Conservation (phyloP, 805 yeast genomes). For the Phaffomyces opuntiae region DNA sequence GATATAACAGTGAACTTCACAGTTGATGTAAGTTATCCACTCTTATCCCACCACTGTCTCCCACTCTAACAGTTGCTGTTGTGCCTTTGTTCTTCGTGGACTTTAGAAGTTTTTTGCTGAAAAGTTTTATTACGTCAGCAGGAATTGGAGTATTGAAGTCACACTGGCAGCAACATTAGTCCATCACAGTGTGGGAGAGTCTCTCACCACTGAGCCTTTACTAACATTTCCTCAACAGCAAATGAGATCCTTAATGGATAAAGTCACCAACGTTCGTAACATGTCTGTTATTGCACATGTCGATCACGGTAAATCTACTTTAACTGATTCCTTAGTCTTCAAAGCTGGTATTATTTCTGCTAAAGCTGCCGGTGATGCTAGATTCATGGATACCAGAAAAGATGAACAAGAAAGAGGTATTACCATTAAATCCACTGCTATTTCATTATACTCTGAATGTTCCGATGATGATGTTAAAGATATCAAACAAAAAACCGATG, state of each 20-base stretch:
- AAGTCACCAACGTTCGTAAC: conserved; percentile 99
- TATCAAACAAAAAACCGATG: conserved; percentile 77
- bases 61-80: background rate
- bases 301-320: conserved; percentile 99
- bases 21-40: conserved; percentile 35
- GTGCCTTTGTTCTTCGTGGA: too few species aligned
- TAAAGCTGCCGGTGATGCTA: conserved; percentile 99
- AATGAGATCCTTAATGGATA: conserved; percentile 99
- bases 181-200: background rate
- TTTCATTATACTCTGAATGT: conserved; percentile 89
- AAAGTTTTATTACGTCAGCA: background rate
- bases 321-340: conserved; percentile 98
- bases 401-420: conserved; percentile 99
- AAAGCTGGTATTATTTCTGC: conserved; percentile 99
- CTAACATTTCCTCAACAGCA: conserved; percentile 42
- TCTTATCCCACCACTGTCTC: background rate
- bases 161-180: too few species aligned
- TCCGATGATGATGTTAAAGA: conserved; percentile 80
- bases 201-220: background rate
- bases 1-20: conserved; percentile 43
- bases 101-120: background rate
- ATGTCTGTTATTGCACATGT: conserved; percentile 99
- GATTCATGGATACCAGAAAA: conserved; percentile 99
- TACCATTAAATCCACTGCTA: conserved; percentile 98
- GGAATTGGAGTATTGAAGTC: background rate